Conservation (phyloP, 1,139 yeast species). For the Saccharomycopsis crataegensis region DNA sequence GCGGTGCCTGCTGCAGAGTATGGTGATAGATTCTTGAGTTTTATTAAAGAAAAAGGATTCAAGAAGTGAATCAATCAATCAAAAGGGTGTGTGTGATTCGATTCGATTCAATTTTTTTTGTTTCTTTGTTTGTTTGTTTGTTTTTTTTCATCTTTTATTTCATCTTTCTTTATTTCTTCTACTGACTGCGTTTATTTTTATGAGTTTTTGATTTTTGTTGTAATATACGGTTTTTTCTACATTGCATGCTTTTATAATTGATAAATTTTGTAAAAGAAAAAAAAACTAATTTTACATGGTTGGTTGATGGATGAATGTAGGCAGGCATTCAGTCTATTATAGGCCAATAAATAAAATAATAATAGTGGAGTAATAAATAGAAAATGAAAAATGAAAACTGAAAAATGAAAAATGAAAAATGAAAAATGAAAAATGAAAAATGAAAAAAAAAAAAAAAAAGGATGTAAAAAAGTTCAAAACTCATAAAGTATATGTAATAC, state of each 20-base stretch:
- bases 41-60: slow-evolving; percentile 35
- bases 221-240: neutral
- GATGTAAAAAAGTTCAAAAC: neutral
- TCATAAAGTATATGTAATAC: too few species aligned
- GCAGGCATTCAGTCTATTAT: too few species aligned
- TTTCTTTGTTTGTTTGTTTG: neutral
- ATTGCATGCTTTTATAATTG: neutral
- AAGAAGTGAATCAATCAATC: neutral
- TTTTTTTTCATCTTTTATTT: neutral
- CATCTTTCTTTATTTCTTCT: neutral
- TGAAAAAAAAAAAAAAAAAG: neutral
- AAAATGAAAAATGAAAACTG: too few species aligned
- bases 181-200: neutral
- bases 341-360: too few species aligned
- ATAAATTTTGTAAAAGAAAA: neutral
- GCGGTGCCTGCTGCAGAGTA: slow-evolving; percentile 89
- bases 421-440: too few species aligned
- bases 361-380: too few species aligned
- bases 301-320: too few species aligned
- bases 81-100: too few species aligned
- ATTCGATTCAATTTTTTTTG: neutral
- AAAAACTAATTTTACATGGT: neutral
- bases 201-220: neutral
- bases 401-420: too few species aligned
- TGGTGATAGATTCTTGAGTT: slow-evolving; percentile 75